Base-by-base conservation (phyloP, 371 early-diverging fungal genomes). In the Nematocida sp. region DNA sequence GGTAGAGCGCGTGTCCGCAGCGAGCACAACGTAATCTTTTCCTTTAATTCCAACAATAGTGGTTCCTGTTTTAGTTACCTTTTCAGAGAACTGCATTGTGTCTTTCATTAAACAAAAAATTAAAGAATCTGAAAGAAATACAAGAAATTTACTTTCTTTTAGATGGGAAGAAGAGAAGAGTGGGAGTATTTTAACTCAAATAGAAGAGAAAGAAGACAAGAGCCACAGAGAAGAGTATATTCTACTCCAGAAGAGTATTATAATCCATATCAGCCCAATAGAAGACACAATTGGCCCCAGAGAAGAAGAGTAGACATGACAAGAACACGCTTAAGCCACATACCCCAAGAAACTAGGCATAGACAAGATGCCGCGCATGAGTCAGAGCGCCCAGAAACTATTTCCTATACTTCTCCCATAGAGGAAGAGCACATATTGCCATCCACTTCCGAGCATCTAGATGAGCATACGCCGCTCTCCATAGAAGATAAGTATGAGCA, bases 1-100 rank as follows among this genome's bases (percentile, higher is more conserved):
- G 16, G 99, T 98, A n/a, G 96, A 92, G 80, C 99, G 87, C 20
- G 99, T 98, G 85, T 98, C 99, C 42, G 99, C 97, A 33, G 94
- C 95, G 48, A 98, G 88, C n/a, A 93, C 89, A 56, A 98, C 85
- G 49, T 96, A 97, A 81, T 91, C 49, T 26, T 77, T 56, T 28
- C 71, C 83, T 56, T 78, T 79, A 28, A 82, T 32, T 33, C 80
- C 83, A 88, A 86, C 94, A 90, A 88, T 87, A 93, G 55, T 94
- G 18, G 99, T 98, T 80, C 99, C 99, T 3, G 99, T 98, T 85
- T 92, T 94, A 60, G 55, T 55, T 56, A 71, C 50, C 11, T 16
- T 35, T n/a, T 50, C 3, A 61, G 45, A 42, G 36, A 26, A 61
- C 16, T 13, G 47, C 11, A n/a, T n/a, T n/a, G n/a, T n/a, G n/a